Percentiles rank a stretch among this genome's conserved stretches.
Evolutionary conservation across 768 basidiomycete genomes (phyloP).

Genomic region (Tulasnella sp.): DNA sequence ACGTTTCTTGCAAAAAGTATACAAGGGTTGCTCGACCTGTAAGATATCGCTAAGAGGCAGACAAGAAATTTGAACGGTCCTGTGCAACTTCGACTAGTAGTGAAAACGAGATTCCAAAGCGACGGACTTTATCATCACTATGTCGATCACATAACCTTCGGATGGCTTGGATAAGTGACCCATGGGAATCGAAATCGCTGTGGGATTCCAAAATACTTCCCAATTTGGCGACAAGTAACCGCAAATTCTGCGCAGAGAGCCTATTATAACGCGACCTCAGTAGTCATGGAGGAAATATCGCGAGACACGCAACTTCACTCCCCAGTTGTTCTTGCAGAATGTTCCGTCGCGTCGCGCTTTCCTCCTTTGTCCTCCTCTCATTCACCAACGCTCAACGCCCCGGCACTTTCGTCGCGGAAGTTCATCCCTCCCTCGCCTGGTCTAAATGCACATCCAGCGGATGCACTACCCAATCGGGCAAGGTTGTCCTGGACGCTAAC

Average conservation of each 20-base stretch:
- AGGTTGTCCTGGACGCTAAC: constrained; percentile 28
- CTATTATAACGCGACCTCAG: background rate
- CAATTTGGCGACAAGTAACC: too few species aligned
- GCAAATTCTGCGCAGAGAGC: too few species aligned
- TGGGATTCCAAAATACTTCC: too few species aligned
- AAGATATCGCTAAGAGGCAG: too few species aligned
- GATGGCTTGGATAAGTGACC: too few species aligned
- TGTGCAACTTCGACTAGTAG: too few species aligned
- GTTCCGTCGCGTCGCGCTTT: too few species aligned
- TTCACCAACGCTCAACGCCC: constrained; percentile 55
- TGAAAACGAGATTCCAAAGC: too few species aligned
- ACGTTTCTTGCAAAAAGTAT: background rate
- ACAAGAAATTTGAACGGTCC: too few species aligned
- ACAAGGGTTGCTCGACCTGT: background rate
- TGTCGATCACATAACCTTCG: too few species aligned
- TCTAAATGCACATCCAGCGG: constrained; percentile 41
- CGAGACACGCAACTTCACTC: background rate
- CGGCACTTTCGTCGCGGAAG: constrained; percentile 54
- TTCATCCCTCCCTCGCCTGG: constrained; percentile 52
- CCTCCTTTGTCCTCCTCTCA: constrained; percentile 36
- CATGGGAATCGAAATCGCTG: too few species aligned
- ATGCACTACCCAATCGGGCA: constrained; percentile 45
- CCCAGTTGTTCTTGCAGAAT: background rate
- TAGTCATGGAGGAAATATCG: background rate
- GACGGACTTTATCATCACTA: too few species aligned